phyloP scores from a whole-genome alignment of 345 rosid genomes.

The Corchorus capsularis region DNA sequence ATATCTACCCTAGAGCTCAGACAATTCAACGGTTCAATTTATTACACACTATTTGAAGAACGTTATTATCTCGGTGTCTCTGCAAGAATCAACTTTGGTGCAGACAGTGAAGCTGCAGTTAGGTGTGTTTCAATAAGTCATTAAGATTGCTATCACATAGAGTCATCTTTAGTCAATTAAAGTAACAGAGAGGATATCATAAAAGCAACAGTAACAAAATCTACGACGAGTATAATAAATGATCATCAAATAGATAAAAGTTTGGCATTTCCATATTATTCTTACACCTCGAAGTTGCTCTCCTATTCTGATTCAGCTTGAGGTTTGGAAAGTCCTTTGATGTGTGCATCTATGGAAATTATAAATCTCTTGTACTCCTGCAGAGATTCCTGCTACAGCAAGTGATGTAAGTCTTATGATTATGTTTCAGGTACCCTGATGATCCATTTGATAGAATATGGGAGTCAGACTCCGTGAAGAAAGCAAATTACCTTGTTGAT shows the following conservation, averaged over 20 bases:
- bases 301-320: background rate
- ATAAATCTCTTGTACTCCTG: background rate
- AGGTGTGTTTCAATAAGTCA: conserved; percentile 50
- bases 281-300: background rate
- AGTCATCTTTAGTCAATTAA: conserved; percentile 1
- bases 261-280: background rate
- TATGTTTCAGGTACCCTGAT: conserved; percentile 77
- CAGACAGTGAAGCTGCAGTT: conserved; percentile 74
- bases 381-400: background rate
- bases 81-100: conserved; percentile 95
- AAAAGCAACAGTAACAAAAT: background rate
- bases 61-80: conserved; percentile 72
- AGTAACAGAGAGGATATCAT: background rate
- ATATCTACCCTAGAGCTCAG: conserved; percentile 98
- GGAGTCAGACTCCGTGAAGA: conserved; percentile 82
- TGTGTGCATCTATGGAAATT: background rate
- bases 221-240: background rate
- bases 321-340: background rate
- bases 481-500: conserved; percentile 90
- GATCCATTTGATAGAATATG: conserved; percentile 96
- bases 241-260: background rate
- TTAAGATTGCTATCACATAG: conserved; percentile 17
- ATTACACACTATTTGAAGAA: conserved; percentile 62
- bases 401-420: background rate
- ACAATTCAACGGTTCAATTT: conserved; percentile 86